Evolutionary conservation across 2,329 filamentous ascomycete genomes (phyloP), one percentile per base, ranked within the genome.

Genomic region (Claviceps spartinae): DNA sequence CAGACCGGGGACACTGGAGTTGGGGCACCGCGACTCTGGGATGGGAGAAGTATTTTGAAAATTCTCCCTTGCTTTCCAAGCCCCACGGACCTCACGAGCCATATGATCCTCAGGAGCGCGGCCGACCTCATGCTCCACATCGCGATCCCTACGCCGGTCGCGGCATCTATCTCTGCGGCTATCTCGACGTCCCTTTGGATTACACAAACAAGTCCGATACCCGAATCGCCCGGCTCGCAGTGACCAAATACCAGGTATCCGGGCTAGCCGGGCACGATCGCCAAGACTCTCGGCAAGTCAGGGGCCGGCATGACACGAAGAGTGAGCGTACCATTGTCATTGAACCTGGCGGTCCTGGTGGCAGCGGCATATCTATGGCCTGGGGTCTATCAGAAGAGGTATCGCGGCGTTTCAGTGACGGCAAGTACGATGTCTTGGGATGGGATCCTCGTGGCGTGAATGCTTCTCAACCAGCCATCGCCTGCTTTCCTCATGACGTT

Each of bases 361-460:
- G 70, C 14, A 73, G 71, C 54, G 74, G 74, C 3, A 74, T 69
- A 0, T 60, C 51, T 0, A 69, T 70, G 41, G 65, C 62, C 3
- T 75, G 70, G 70, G 57, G 65, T 5, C 56, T 55, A 0, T 67
- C 64, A 3, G 67, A 74, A 52, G 50, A 54, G 0, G 54, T 72
- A 38, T 68, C 69, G 3, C 58, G 67, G 51, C 68, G 70, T 3
- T 59, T 76, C 13, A 73, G 71, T 52, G 67, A 67, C 36, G 65
- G 68, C 22, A 59, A 63, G 22, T 73, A 69, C 22, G 73, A 77
- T 53, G 69, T 77, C 5, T 59, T 78, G 14, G 72, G 73, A n/a
- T 78, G 72, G 69, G 75, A 78, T 49, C 75, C 75, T n/a, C 69
- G 75, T 3, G 75, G 75, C 1, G 72, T 77, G 50, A 77, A 77